Evolutionary conservation across 331 rosid genomes (phyloP).

Genomic region (Erythrophleum ivorense): DNA sequence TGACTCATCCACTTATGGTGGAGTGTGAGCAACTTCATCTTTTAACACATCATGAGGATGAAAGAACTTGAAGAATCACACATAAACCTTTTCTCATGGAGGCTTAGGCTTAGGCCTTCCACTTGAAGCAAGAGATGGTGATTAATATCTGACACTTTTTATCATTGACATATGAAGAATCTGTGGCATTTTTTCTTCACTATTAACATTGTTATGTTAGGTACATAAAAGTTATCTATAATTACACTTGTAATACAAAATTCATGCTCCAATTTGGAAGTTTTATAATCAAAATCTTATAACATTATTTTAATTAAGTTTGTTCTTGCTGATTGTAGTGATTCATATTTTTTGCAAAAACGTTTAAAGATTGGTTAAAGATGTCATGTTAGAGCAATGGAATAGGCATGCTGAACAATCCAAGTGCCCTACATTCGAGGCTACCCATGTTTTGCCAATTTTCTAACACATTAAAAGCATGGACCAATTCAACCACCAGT

Average conservation of each 20-base stretch:
- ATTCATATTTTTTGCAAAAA: too few relatives aligned
- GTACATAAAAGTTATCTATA: constrained; percentile 37
- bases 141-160: constrained; percentile 29
- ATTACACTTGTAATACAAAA: constrained; percentile 11
- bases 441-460: too few relatives aligned
- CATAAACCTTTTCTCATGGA: constrained; percentile 40
- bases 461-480: too few relatives aligned
- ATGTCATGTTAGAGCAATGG: too few relatives aligned
- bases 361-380: too few relatives aligned
- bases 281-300: neutral
- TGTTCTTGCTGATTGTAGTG: neutral
- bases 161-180: constrained; percentile 37
- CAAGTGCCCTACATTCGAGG: too few relatives aligned
- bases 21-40: constrained; percentile 37
- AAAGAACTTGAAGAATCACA: constrained; percentile 39
- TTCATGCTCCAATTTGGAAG: constrained; percentile 22
- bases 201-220: constrained; percentile 20
- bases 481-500: too few relatives aligned
- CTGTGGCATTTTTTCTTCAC: constrained; percentile 40
- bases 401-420: too few relatives aligned
- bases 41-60: constrained; percentile 41
- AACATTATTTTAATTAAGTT: neutral
- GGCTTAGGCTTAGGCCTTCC: constrained; percentile 41
- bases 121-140: constrained; percentile 36
- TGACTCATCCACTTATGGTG: constrained; percentile 43